Evolutionary conservation across 106 monocot genomes (phyloP).

Genomic region (Agapanthus africanus): DNA sequence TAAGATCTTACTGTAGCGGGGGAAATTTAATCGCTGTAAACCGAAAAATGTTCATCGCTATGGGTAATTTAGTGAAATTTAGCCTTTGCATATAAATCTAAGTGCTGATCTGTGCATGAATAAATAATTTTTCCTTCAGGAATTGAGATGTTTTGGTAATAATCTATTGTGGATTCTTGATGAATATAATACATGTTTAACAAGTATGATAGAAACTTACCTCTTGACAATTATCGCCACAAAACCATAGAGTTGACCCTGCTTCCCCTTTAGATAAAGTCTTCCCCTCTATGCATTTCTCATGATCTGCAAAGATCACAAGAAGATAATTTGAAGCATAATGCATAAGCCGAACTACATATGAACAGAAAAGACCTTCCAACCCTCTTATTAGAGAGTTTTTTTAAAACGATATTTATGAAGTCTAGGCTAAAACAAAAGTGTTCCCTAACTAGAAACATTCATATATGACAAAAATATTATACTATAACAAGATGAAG

Average conservation of each 20-base stretch:
- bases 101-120: not conserved
- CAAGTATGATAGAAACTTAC: conserved; percentile 18
- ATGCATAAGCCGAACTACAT: not conserved
- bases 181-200: not conserved
- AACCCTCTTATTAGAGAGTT: not conserved
- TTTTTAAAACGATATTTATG: not conserved
- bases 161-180: too few species aligned
- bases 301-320: conserved; percentile 48
- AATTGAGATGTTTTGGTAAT: too few species aligned
- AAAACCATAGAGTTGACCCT: conserved; percentile 52
- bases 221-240: conserved; percentile 64
- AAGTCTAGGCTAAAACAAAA: not conserved
- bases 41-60: too few species aligned
- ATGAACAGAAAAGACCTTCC: not conserved
- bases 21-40: too few species aligned
- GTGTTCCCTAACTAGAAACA: not conserved
- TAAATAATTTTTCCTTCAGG: not conserved
- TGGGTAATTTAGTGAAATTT: not conserved
- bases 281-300: conserved; percentile 42
- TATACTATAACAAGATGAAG: too few species aligned
- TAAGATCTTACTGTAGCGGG: too few species aligned
- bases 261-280: conserved; percentile 13
- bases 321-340: not conserved
- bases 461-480: not conserved
- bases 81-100: not conserved